These are phyloP conservation scores for Clarkia xantiana DNA, from an alignment of 345 rosid genomes.

Conservation along the genomic window DNA sequence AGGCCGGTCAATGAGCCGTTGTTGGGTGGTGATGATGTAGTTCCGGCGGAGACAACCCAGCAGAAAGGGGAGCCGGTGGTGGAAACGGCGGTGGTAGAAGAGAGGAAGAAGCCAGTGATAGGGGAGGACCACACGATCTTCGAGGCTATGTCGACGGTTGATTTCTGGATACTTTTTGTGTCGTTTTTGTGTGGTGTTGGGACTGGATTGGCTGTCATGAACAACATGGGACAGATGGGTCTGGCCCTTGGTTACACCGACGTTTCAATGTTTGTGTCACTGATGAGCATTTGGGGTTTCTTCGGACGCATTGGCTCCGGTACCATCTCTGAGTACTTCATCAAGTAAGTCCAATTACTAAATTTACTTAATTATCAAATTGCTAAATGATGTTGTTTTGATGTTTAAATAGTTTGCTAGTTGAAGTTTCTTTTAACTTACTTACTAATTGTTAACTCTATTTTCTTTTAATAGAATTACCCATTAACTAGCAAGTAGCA, in stretches of 20 bases:
- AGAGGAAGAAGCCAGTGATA: conserved; percentile 34
- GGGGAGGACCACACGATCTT: conserved; percentile 82
- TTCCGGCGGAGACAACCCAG: neutral
- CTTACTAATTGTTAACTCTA: no score
- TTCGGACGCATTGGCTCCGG: conserved; percentile 87
- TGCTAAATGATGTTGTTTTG: no score
- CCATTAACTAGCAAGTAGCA: no score
- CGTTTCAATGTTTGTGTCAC: conserved; percentile 72
- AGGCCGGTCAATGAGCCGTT: conserved; percentile 37
- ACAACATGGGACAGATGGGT: conserved; percentile 92
- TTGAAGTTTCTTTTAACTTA: no score
- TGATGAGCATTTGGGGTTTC: conserved; percentile 86
- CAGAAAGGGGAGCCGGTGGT: neutral
- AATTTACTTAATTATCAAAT: neutral
- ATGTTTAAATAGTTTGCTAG: no score
- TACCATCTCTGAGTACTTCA: conserved; percentile 54
- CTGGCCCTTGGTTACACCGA: conserved; percentile 76
- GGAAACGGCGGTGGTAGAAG: conserved; percentile 1
- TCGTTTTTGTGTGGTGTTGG: conserved; percentile 94
- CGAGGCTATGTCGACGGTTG: conserved; percentile 51
- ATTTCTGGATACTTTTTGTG: conserved; percentile 74
- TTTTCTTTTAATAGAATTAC: no score
- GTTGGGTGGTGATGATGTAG: conserved; percentile 10
- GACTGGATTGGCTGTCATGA: conserved; percentile 80
- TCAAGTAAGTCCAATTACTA: conserved; percentile 34